phyloP scores from a whole-genome alignment of 768 basidiomycete genomes.

The Amanita muscaria region DNA sequence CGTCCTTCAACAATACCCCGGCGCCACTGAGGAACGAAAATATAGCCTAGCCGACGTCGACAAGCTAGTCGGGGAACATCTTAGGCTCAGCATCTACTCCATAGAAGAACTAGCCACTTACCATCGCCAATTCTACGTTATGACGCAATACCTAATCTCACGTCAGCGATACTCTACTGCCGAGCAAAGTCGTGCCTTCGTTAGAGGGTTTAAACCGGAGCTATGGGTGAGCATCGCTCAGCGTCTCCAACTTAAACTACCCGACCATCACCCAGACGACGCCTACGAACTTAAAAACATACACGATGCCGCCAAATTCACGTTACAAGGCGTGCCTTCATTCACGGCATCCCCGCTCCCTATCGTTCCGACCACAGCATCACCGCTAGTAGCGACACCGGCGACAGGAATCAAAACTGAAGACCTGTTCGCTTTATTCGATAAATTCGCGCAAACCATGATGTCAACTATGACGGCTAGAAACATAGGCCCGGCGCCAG shows the following conservation, averaged over 20 bases:
- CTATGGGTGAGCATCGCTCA: conserved; percentile 7
- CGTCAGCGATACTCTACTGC: conserved; percentile 11
- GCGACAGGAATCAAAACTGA: too few relatives aligned
- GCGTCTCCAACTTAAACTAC: conserved; percentile 15
- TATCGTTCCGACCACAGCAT: too few relatives aligned
- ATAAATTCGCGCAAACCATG: too few relatives aligned
- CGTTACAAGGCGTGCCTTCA: too few relatives aligned
- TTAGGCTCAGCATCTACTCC: conserved; percentile 9
- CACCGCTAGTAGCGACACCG: too few relatives aligned
- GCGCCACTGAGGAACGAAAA: too few relatives aligned
- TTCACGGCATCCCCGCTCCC: too few relatives aligned
- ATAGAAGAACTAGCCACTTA: conserved; percentile 13
- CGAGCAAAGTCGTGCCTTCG: conserved; percentile 17
- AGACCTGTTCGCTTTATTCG: too few relatives aligned
- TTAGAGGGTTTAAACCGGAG: conserved; percentile 9
- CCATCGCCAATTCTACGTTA: conserved; percentile 14
- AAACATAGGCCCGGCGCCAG: too few relatives aligned
- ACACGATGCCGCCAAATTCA: too few relatives aligned
- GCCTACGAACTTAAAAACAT: conserved; percentile 15
- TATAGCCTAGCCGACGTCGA: too few relatives aligned
- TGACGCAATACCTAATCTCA: conserved; percentile 14
- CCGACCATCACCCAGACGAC: conserved; percentile 17
- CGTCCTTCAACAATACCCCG: conserved; percentile 10
- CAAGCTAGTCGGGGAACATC: conserved; percentile 9
- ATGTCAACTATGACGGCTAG: too few relatives aligned